Base-by-base conservation (phyloP, 345 rosid genomes). In the Lumnitzera littorea region DNA sequence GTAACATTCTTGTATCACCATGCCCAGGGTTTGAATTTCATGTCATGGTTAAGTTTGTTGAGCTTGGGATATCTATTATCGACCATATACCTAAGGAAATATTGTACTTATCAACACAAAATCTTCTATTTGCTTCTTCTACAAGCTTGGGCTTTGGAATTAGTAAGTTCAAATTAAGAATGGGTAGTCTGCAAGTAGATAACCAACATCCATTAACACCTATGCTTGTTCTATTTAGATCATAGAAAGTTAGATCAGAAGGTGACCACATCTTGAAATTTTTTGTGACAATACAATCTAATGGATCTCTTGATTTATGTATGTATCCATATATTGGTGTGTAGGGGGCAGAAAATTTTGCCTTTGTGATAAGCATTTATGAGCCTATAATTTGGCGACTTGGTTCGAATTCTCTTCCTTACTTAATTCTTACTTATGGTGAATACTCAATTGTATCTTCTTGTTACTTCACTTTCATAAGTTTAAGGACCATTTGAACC, bases 311-410 rank as follows among this genome's bases (percentile, higher is more conserved):
- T 48, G 97, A 91, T 74, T 79, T 82, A 25, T 68, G 78, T 77
- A 86, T 86, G 52, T 94, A 91, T 75, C 97, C 99, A 50, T 88
- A 79, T 73, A 83, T 94, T 69, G 92, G 91, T 62, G 76, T 91
- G 70, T 81, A 81, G 95, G 99, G 88, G 49, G 89, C 90, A 58
- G 97, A 94, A 49, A 83, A 74, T 76, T 74, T 84, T 66, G 81
- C 99, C 58, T 94, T 94, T 66, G 68, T 90, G n/a, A 79, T 90
- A 62, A 94, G 83, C 75, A 82, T 94, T 69, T 97, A 94, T 50
- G 99, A 94, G 68, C 97, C 97, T 48, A 88, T 90, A 66, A 90
- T 94, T 65, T 94, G 99, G 99, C 96, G 99, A 63, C 85, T 94
- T 20, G 20, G 20, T 20, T 20, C 20, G 20, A 20, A 20, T 20